Evolutionary conservation across 192 early-diverging fungal species (phyloP).

Genomic region (Coemansia asiatica): DNA sequence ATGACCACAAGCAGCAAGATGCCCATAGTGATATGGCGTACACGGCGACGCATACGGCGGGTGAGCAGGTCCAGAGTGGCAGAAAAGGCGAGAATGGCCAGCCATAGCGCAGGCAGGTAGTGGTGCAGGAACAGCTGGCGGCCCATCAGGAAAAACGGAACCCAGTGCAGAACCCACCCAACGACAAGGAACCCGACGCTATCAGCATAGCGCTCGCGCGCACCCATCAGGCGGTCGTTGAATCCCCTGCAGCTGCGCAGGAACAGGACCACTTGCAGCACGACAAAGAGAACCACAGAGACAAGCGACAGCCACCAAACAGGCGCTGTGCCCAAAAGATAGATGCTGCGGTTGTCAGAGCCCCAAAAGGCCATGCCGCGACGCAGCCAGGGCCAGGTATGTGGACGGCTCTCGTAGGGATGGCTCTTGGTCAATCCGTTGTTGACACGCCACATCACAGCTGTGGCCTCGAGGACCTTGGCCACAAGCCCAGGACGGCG

Average conservation of each 20-base stretch:
- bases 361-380: slow-evolving; percentile 95
- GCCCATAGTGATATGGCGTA: slow-evolving; percentile 57
- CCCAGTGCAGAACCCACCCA: slow-evolving; percentile 68
- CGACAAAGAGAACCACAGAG: slow-evolving; percentile 54
- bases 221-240: slow-evolving; percentile 52
- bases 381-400: slow-evolving; percentile 83
- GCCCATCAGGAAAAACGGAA: slow-evolving; percentile 77
- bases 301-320: slow-evolving; percentile 74
- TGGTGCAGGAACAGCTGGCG: slow-evolving; percentile 80
- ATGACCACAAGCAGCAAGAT: slow-evolving; percentile 57
- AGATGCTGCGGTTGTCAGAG: slow-evolving; percentile 73
- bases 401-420: slow-evolving; percentile 83
- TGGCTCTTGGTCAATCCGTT: slow-evolving; percentile 81
- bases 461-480: slow-evolving; percentile 89
- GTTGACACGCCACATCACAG: slow-evolving; percentile 90
- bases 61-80: slow-evolving; percentile 74
- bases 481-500: slow-evolving; percentile 69
- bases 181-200: slow-evolving; percentile 63
- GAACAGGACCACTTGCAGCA: slow-evolving; percentile 67
- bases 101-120: slow-evolving; percentile 71
- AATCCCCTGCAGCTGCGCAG: slow-evolving; percentile 72
- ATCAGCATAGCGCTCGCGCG: slow-evolving; percentile 32
- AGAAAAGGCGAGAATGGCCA: slow-evolving; percentile 74
- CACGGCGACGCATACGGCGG: slow-evolving; percentile 57
- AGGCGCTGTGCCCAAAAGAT: slow-evolving; percentile 86